Evolutionary conservation across 1,284 basidiomycete genomes (phyloP), one percentile per base, ranked within the genome.

Genomic region (Anthracocystis setariae): DNA sequence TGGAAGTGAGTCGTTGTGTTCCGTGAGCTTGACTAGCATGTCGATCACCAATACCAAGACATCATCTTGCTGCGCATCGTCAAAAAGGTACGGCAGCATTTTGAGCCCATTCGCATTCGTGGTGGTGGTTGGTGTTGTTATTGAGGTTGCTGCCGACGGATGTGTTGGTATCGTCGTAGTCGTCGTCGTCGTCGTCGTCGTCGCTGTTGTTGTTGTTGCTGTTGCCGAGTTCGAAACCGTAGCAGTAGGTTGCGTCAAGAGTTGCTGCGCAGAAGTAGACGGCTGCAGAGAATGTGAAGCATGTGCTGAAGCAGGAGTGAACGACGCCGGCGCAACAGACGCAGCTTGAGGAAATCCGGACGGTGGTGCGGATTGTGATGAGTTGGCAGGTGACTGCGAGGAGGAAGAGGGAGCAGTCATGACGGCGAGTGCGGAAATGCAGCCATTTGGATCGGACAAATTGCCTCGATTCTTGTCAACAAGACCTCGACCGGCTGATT

Each of bases 1-100:
- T 5, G 81, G 81, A 3, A 82, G 76, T 25, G 57, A 62, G 49
- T 82, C 81, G 60, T 82, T 82, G 70, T 82, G 81, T 21, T 75
- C 51, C 21, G 73, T 80, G 39, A 82, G 73, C 45, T 76, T 74
- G 39, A 72, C 53, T 5, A 82, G 73, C 81, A 82, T 82, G 47
- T 82, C 81, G 10, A 71, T 74, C 2, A 82, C 79, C 1, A 82
- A 73, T 5, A 73, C 67, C 20, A 82, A 57, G 2, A 82, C 66
- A 53, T 82, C 79, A 8, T 81, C 78, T 3, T 74, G 56, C 18
- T 78, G 72, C 2, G 80, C 74, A 40, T 82, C 79, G 49, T 77
- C 80, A 38, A 82, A 79, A 18, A 69, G 55, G n/a, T 66, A 67
- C 0, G 80, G 80, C 5, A 82, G 66, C 32, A 66, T 59, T 38